A percentile compares a stretch with the other conserved stretches of the same genome.
Conservation (phyloP, 805 yeast genomes). For the Metschnikowia cerradonensis region DNA sequence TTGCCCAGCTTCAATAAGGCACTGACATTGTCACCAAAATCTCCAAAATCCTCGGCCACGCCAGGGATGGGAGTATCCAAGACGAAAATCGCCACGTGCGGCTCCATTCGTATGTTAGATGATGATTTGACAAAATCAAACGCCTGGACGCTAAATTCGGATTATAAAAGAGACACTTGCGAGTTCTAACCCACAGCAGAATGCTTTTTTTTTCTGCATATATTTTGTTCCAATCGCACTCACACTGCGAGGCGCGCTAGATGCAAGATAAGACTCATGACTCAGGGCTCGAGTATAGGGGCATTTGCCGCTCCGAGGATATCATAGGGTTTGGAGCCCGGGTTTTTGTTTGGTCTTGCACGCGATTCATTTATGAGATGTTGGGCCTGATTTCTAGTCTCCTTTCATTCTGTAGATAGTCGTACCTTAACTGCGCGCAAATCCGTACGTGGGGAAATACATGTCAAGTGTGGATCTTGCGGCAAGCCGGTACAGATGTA, state of each 20-base stretch:
- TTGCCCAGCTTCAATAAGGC: conserved; percentile 24
- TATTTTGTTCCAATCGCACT: not conserved
- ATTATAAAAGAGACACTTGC: not conserved
- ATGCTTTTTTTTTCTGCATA: conserved; percentile 1
- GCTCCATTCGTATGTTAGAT: conserved; percentile 8
- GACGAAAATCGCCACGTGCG: conserved; percentile 39
- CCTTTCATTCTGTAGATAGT: not conserved
- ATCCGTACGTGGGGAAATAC: not conserved
- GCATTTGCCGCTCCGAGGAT: not conserved
- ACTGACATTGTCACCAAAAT: conserved; percentile 48
- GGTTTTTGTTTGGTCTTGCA: too few relatives aligned
- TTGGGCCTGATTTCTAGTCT: not conserved
- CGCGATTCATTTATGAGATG: not conserved
- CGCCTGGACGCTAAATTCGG: conserved; percentile 1
- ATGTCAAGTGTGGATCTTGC: not conserved
- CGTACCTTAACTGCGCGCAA: not conserved
- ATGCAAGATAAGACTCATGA: conserved; percentile 3
- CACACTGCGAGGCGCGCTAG: not conserved
- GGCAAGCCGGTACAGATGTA: not conserved
- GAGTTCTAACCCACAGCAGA: not conserved
- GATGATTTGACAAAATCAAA: not conserved
- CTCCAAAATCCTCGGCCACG: conserved; percentile 38
- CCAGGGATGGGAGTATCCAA: conserved; percentile 35
- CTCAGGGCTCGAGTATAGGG: not conserved
- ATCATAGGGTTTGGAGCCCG: not conserved